phyloP scores from a whole-genome alignment of 2,329 filamentous ascomycete species.

The Fusarium sublunatum region DNA sequence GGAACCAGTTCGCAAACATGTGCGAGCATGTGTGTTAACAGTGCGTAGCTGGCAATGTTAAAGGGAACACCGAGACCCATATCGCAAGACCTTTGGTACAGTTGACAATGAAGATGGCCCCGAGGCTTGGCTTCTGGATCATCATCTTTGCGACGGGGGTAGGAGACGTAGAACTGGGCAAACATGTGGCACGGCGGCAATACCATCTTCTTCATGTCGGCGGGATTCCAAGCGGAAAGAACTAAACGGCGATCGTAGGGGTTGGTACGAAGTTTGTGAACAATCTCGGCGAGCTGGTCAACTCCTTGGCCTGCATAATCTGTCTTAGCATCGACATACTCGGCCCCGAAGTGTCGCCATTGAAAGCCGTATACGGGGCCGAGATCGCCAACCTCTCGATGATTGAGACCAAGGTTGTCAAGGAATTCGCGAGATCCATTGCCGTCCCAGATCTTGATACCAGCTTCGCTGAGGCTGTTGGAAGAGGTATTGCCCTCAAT shows the following conservation, averaged over 20 bases:
- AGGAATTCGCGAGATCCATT: conserved; percentile 93
- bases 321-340: conserved; percentile 80
- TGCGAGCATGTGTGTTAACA: conserved; percentile 95
- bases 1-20: conserved; percentile 86
- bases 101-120: conserved; percentile 83
- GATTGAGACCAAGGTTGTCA: conserved; percentile 81
- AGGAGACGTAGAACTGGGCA: conserved; percentile 93
- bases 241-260: conserved; percentile 93
- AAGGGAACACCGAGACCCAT: conserved; percentile 98
- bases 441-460: conserved; percentile 98
- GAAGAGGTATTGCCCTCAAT: conserved; percentile 86
- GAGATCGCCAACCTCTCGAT: conserved; percentile 88
- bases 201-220: conserved; percentile 87
- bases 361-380: conserved; percentile 98
- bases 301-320: conserved; percentile 92
- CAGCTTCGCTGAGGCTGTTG: conserved; percentile 76
- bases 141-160: conserved; percentile 58
- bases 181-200: conserved; percentile 97
- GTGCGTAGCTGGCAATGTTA: conserved; percentile 94
- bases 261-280: conserved; percentile 83
- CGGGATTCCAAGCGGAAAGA: conserved; percentile 92
- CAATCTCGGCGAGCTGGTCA: conserved; percentile 91
- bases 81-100: conserved; percentile 95
- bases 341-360: conserved; percentile 97
- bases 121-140: conserved; percentile 57